Percentiles rank a stretch among this genome's conserved stretches.
Evolutionary conservation across 306 rosid species (phyloP).

Genomic region (Boehmeria nivea): DNA sequence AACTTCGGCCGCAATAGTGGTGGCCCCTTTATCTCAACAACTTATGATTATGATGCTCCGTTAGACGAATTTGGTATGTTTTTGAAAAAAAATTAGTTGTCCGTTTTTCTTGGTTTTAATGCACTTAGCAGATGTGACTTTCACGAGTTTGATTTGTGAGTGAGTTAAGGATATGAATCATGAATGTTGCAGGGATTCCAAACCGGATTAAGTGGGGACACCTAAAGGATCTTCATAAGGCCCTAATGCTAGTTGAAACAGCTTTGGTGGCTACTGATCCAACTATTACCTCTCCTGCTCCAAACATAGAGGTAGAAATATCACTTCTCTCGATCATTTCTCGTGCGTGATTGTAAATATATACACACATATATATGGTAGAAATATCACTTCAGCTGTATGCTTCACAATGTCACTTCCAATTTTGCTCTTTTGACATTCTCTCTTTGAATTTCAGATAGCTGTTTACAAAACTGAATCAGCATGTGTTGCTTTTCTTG

Average conservation of each 20-base stretch:
- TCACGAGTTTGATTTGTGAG: neutral
- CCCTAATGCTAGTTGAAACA: conserved; percentile 76
- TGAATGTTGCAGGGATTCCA: conserved; percentile 53
- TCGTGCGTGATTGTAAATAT: too few relatives aligned
- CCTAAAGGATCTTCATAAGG: conserved; percentile 78
- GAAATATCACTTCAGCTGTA: neutral
- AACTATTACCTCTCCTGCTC: conserved; percentile 52
- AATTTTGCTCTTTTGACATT: conserved; percentile 9
- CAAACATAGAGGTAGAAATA: conserved; percentile 76
- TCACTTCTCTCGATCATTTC: too few relatives aligned
- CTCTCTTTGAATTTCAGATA: conserved; percentile 35
- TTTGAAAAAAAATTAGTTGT: too few relatives aligned
- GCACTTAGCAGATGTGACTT: too few relatives aligned
- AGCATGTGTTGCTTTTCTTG: conserved; percentile 76
- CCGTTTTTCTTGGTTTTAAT: conserved; percentile 7
- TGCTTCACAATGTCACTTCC: neutral
- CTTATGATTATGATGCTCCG: conserved; percentile 95
- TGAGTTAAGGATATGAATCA: neutral
- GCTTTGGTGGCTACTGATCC: conserved; percentile 81
- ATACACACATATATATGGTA: too few relatives aligned
- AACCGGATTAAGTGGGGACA: conserved; percentile 98
- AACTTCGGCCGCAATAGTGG: conserved; percentile 73
- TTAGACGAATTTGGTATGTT: conserved; percentile 88
- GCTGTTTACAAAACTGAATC: conserved; percentile 72
- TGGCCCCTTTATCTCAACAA: conserved; percentile 83